Conservation (phyloP, 768 basidiomycete genomes). For the Naematelia encephala region DNA sequence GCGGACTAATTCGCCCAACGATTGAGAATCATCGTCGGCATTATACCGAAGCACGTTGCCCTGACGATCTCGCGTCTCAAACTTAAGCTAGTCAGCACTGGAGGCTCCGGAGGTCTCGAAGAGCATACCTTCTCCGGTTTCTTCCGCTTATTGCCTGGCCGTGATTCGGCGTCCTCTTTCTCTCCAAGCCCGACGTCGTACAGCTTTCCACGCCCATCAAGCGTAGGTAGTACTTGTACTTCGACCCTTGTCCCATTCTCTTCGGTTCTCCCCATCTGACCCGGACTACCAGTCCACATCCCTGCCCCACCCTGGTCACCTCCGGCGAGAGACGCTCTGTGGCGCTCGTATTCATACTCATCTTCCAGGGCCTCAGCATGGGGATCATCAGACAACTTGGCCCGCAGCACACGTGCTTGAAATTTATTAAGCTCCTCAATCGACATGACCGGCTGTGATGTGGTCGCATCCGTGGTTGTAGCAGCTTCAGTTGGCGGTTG, state of each 20-base stretch:
- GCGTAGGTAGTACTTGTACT: slow-evolving; percentile 81
- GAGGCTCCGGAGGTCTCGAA: not conserved
- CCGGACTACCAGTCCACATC: slow-evolving; percentile 52
- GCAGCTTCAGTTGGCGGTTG: not conserved
- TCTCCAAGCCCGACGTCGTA: slow-evolving; percentile 83
- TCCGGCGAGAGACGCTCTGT: slow-evolving; percentile 52
- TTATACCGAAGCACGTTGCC: slow-evolving; percentile 86
- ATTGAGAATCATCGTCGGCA: slow-evolving; percentile 80
- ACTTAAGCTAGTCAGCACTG: slow-evolving; percentile 53
- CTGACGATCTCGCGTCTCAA: slow-evolving; percentile 88
- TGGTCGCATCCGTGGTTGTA: slow-evolving; percentile 23
- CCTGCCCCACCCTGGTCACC: slow-evolving; percentile 30
- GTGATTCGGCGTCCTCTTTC: slow-evolving; percentile 56
- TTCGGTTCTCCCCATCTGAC: slow-evolving; percentile 37
- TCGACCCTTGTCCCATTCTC: slow-evolving; percentile 57
- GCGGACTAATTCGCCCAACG: slow-evolving; percentile 84
- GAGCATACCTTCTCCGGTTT: slow-evolving; percentile 67
- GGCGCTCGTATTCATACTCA: slow-evolving; percentile 71
- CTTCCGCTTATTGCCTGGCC: slow-evolving; percentile 67
- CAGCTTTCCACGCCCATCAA: slow-evolving; percentile 76
- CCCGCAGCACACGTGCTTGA: slow-evolving; percentile 87
- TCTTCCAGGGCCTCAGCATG: slow-evolving; percentile 73
- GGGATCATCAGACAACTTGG: slow-evolving; percentile 77
- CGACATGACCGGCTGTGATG: slow-evolving; percentile 45
- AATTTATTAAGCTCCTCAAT: slow-evolving; percentile 72